Conservation (phyloP, 106 monocot species). For the Platanthera zijinensis region DNA sequence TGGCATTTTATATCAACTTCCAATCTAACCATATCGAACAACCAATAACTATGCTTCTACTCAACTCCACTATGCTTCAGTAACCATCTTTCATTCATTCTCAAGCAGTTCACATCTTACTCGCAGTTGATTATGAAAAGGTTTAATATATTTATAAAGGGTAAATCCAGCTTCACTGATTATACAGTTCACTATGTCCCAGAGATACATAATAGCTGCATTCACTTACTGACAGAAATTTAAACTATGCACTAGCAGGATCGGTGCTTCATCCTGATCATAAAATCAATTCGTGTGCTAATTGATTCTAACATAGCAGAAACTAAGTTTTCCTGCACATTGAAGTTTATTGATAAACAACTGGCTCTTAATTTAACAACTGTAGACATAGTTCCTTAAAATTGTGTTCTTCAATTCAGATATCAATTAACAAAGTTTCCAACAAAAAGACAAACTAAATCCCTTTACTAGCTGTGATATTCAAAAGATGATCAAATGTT, state of each 20-base stretch:
- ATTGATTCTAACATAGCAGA: too few relatives aligned
- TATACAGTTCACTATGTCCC: not conserved
- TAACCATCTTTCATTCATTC: not conserved
- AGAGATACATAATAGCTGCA: not conserved
- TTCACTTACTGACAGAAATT: not conserved
- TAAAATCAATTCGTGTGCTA: not conserved
- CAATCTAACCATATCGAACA: not conserved
- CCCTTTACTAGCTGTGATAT: too few relatives aligned
- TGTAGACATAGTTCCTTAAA: too few relatives aligned
- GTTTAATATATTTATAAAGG: not conserved
- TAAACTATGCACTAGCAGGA: not conserved
- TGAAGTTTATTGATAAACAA: too few relatives aligned
- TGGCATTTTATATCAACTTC: not conserved
- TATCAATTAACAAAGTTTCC: too few relatives aligned
- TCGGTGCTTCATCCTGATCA: not conserved
- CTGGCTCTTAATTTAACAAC: too few relatives aligned
- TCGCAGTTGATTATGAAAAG: not conserved
- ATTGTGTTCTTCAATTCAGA: too few relatives aligned
- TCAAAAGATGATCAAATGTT: too few relatives aligned
- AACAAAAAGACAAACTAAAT: too few relatives aligned
- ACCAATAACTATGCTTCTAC: not conserved
- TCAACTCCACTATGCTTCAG: not conserved
- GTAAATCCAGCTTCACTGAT: not conserved
- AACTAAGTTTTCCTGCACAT: too few relatives aligned
- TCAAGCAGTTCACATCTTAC: too few relatives aligned